Base-by-base conservation (phyloP, 176 grass and related monocot species). In the Hordeum marinum region DNA sequence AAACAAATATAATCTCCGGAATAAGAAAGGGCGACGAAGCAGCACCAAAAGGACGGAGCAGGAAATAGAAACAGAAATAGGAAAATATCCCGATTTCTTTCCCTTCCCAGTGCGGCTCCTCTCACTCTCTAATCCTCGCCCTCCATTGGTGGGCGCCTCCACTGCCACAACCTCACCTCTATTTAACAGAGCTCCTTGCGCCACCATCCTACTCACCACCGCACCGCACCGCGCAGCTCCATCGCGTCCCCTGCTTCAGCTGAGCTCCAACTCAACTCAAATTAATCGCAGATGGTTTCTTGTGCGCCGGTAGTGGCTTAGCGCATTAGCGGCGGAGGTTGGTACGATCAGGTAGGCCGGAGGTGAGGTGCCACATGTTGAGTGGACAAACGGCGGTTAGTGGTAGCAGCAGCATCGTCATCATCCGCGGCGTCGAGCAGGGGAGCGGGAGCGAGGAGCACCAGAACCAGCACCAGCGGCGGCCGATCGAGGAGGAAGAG, bases 331-430 rank as follows among this genome's bases (percentile, higher is more conserved):
- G 11, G 20, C 25, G 41, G 32, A n/a, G 17, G 26, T 80, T 21
- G 11, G 41, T 9, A 6, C 41, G 26, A 34, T 29, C 43, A 9
- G 72, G 77, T 21, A 29, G 39, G 55, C 37, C 54, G 63, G 18
- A 37, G 69, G 70, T 7, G 77, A 21, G 41, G 79, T 82, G 84
- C 80, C 85, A 91, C 89, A 91, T 91, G 89, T 87, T 91, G 89
- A 87, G 76, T 71, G 85, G 31, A 75, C 89, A 77, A 31, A 80
- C 89, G 20, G 81, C 68, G 68, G 52, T 48, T 26, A 90, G 75
- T 61, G 77, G 26, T 9, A 69, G 78, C 70, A 37, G 54, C 62
- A 77, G 39, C 57, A 31, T 62, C 75, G 1, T 11, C 70, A 48
- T 31, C 68, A 35, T 36, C 41, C 3, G 9, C 70, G 77, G 40